These are phyloP conservation scores for Mucor mucedo DNA, from an alignment of 371 early-diverging fungal species.

Conservation along the genomic window DNA sequence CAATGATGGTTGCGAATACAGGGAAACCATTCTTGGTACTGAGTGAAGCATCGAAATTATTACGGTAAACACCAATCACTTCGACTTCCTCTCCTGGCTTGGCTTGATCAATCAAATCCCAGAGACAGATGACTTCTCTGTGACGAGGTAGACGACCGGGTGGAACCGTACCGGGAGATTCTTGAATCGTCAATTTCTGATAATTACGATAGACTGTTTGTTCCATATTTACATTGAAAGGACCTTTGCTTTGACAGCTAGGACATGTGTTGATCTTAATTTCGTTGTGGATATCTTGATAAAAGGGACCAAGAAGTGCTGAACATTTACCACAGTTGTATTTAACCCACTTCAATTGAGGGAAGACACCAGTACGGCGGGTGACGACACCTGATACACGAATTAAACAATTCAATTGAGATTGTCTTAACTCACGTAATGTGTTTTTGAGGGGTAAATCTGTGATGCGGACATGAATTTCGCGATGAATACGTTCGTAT, in stretches of 20 bases:
- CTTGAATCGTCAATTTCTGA: constrained; percentile 98
- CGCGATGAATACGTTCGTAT: constrained; percentile 92
- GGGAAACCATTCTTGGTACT: constrained; percentile 98
- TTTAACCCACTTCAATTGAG: constrained; percentile 97
- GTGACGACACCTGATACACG: constrained; percentile 97
- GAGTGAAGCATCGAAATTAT: constrained; percentile 91
- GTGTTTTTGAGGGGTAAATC: constrained; percentile 88
- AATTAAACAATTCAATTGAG: constrained; percentile 94
- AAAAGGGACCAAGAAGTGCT: constrained; percentile 93
- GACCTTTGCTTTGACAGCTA: constrained; percentile 94
- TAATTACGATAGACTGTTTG: constrained; percentile 98
- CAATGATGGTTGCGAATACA: constrained; percentile 96
- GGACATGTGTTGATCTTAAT: constrained; percentile 90
- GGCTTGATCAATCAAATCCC: constrained; percentile 98
- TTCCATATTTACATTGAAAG: constrained; percentile 90
- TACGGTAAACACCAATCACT: constrained; percentile 97
- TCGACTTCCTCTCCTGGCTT: constrained; percentile 99
- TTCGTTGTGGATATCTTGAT: constrained; percentile 89
- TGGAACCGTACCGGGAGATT: constrained; percentile 97
- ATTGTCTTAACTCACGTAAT: constrained; percentile 92
- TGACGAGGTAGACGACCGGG: constrained; percentile 97
- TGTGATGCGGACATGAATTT: constrained; percentile 95
- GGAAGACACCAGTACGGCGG: constrained; percentile 94
- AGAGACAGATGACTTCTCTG: constrained; percentile 93
- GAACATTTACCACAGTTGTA: constrained; percentile 98